A percentile compares a stretch with the other conserved stretches of the same genome.
These are phyloP conservation scores for Verticillium albo-atrum DNA, from an alignment of 2,329 filamentous ascomycete genomes.

Conservation along the genomic window DNA sequence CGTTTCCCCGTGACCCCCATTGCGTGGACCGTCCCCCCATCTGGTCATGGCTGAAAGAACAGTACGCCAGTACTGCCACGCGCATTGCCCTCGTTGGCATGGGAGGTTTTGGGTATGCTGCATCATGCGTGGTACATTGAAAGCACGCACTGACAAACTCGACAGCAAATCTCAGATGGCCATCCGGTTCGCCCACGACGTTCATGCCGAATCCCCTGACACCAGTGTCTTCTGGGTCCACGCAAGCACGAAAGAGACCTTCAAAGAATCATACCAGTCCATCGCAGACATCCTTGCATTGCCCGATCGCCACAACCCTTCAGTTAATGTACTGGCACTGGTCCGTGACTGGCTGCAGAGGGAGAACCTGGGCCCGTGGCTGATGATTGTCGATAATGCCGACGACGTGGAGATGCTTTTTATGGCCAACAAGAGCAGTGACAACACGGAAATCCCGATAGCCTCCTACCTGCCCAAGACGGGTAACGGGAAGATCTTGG, in stretches of 20 bases:
- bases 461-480: conserved; percentile 12
- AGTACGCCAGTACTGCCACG: neutral
- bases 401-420: conserved; percentile 11
- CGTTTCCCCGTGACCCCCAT: conserved; percentile 10
- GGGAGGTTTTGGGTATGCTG: conserved; percentile 13
- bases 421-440: neutral
- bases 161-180: conserved; percentile 16
- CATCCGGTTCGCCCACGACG: conserved; percentile 9
- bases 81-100: conserved; percentile 10
- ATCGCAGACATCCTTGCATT: conserved; percentile 7
- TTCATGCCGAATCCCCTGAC: conserved; percentile 1
- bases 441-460: neutral
- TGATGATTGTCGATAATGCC: conserved; percentile 15
- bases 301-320: conserved; percentile 6
- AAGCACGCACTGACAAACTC: too few species aligned
- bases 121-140: too few species aligned
- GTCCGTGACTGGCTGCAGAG: conserved; percentile 13
- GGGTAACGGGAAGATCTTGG: conserved; percentile 9
- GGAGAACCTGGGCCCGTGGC: conserved; percentile 10
- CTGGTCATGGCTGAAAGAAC: conserved; percentile 4
- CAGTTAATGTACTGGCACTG: conserved; percentile 7
- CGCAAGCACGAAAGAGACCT: conserved; percentile 3
- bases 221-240: conserved; percentile 13
- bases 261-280: conserved; percentile 9
- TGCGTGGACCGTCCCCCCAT: conserved; percentile 8